Conservation (phyloP, 441 rosid genomes). For the Mallotus japonicus region DNA sequence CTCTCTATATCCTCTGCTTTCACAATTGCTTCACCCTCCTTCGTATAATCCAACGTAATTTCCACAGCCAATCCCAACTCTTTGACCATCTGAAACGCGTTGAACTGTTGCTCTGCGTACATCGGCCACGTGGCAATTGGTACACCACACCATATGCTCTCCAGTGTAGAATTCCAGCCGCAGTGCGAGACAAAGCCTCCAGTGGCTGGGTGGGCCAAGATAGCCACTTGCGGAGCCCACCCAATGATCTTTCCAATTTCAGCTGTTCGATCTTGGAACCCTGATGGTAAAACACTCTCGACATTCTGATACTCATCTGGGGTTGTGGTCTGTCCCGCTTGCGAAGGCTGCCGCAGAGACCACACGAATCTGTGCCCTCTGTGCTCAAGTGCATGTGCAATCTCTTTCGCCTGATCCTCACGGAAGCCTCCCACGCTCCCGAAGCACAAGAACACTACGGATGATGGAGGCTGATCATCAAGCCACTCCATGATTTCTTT, state of each 20-base stretch:
- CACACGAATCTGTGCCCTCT: slow-evolving; percentile 47
- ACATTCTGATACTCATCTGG: slow-evolving; percentile 26
- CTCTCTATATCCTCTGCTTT: slow-evolving; percentile 34
- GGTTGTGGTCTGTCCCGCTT: background rate
- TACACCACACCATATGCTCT: slow-evolving; percentile 22
- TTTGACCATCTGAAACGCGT: slow-evolving; percentile 46
- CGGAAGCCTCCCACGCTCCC: slow-evolving; percentile 61
- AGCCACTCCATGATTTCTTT: slow-evolving; percentile 44
- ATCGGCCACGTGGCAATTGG: slow-evolving; percentile 59
- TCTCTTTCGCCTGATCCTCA: slow-evolving; percentile 46
- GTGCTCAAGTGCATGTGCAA: slow-evolving; percentile 42
- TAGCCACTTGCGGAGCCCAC: slow-evolving; percentile 53
- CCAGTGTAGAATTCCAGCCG: slow-evolving; percentile 22
- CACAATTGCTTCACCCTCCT: slow-evolving; percentile 23
- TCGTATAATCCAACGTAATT: slow-evolving; percentile 46
- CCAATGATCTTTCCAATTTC: slow-evolving; percentile 43
- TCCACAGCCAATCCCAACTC: slow-evolving; percentile 51
- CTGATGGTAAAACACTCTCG: slow-evolving; percentile 34
- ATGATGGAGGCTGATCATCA: slow-evolving; percentile 42
- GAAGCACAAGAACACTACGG: slow-evolving; percentile 65
- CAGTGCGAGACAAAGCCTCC: slow-evolving; percentile 64
- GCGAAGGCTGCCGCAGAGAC: slow-evolving; percentile 45
- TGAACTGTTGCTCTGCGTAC: slow-evolving; percentile 59
- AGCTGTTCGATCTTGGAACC: slow-evolving; percentile 40
- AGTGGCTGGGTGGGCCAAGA: slow-evolving; percentile 33